Base-by-base conservation (phyloP, 257 asterid genomes). In the Salvia rosmarinus region DNA sequence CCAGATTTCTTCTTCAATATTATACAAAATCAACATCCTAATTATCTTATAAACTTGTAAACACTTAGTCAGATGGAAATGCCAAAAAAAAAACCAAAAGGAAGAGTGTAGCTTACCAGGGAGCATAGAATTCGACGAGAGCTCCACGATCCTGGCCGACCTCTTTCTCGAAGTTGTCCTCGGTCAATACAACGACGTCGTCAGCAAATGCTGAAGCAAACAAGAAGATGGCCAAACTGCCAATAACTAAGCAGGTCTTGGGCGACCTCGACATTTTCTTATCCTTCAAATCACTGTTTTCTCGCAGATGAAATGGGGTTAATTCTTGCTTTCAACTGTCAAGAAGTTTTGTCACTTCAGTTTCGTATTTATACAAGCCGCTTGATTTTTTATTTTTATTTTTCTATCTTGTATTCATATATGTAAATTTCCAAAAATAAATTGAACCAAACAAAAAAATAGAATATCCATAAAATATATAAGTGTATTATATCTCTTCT, bases 111-210 rank as follows among this genome's bases (percentile, higher is more conserved):
- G 1, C 66, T 13, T 77, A 92, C 98, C 98, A 89, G 13, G 98
- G 98, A 75, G 98, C 96, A 64, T 92, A 92, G 84, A 92, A 92
- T 73, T 92, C 96, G 50, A 92, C 94, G 72, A 91, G 95, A 74
- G 98, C 96, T 43, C 80, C 92, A 70, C 92, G 94, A 85, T 89
- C 94, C 74, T 86, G 89, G 66, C 98, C 96, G 79, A 91, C 92
- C 81, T 89, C 94, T 39, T 91, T 85, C 64, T 91, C 96, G 74
- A 91, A 91, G 83, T 86, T 91, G 5, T 85, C 92, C 70, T 85
- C 92, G 60, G 98, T 91, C 85, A 91, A 76, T 67, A 91, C 92
- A 14, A 89, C 76, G 67, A 89, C 96, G 64, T 86, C 98, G 3
- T 86, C 95, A 1, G 94, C 89, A 16, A 76, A 63, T 7, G 80